phyloP scores from a whole-genome alignment of 345 rosid species.

The Schrenkiella parvula region DNA sequence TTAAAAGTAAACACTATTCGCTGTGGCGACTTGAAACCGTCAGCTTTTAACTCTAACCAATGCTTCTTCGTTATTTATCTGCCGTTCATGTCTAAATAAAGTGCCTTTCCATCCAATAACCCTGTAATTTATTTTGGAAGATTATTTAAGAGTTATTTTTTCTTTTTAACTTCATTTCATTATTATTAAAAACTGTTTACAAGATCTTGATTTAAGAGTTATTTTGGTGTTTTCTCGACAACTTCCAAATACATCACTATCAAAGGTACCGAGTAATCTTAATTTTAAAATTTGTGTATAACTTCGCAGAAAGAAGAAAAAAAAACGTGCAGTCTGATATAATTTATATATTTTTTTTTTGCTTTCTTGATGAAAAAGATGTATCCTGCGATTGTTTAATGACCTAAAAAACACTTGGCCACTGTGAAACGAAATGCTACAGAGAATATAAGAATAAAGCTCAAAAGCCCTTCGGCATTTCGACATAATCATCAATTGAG shows the following conservation, averaged over 20 bases:
- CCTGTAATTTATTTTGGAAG: not conserved
- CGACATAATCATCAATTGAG: not conserved
- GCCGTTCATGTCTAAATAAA: not conserved
- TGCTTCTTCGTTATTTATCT: not conserved
- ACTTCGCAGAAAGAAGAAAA: not conserved
- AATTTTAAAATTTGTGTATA: not conserved
- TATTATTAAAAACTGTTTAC: too few species aligned
- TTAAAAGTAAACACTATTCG: not conserved
- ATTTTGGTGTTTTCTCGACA: not conserved
- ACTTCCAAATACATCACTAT: not conserved
- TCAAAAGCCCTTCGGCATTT: not conserved
- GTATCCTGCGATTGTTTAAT: not conserved
- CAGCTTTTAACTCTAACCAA: constrained; percentile 20
- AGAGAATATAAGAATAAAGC: not conserved
- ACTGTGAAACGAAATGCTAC: not conserved
- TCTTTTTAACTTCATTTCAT: too few species aligned
- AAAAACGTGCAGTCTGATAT: not conserved
- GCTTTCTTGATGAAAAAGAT: not conserved
- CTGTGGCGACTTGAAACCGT: constrained; percentile 25
- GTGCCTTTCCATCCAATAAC: not conserved
- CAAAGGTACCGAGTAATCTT: not conserved
- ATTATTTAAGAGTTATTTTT: not conserved
- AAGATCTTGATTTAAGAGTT: too few species aligned
- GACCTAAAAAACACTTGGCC: not conserved
- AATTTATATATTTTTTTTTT: not conserved